phyloP scores from a whole-genome alignment of 495 filamentous ascomycete genomes.

The Symbiotaphrina buchneri region DNA sequence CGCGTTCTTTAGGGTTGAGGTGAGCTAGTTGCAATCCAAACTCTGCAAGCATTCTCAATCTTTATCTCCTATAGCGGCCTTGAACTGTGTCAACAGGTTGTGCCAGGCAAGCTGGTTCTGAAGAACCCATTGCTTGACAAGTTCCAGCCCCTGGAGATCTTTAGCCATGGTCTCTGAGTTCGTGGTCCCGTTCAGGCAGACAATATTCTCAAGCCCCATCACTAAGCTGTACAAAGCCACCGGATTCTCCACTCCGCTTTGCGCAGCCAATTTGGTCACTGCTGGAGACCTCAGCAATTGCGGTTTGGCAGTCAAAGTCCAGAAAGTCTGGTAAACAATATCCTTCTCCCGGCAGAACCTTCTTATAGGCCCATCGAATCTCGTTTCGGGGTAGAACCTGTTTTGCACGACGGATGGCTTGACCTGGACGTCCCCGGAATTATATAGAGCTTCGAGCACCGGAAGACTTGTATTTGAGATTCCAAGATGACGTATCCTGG shows the following conservation, averaged over 20 bases:
- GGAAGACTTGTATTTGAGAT: slow-evolving; percentile 43
- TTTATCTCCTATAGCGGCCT: no score
- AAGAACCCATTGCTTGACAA: slow-evolving; percentile 20
- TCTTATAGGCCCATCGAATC: slow-evolving; percentile 37
- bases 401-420: slow-evolving; percentile 54
- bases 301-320: slow-evolving; percentile 57
- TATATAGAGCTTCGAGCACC: slow-evolving; percentile 26
- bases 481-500: slow-evolving; percentile 39
- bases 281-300: slow-evolving; percentile 24
- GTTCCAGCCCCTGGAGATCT: slow-evolving; percentile 33
- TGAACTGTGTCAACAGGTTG: no score
- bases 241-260: slow-evolving; percentile 18
- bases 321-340: slow-evolving; percentile 55
- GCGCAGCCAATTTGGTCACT: slow-evolving; percentile 26
- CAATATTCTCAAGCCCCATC: slow-evolving; percentile 29
- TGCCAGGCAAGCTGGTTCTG: no score
- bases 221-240: slow-evolving; percentile 48
- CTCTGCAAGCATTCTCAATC: no score
- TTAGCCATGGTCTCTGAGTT: slow-evolving; percentile 36
- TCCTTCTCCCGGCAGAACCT: slow-evolving; percentile 33
- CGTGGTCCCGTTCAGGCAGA: slow-evolving; percentile 50
- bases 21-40: no score
- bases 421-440: slow-evolving; percentile 16
- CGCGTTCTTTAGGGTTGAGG: no score
- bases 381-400: slow-evolving; percentile 35